Evolutionary conservation across 108 stramenopile species (phyloP), one percentile per base, ranked within the genome.

Genomic region (Pseudonitzschia pungens): DNA sequence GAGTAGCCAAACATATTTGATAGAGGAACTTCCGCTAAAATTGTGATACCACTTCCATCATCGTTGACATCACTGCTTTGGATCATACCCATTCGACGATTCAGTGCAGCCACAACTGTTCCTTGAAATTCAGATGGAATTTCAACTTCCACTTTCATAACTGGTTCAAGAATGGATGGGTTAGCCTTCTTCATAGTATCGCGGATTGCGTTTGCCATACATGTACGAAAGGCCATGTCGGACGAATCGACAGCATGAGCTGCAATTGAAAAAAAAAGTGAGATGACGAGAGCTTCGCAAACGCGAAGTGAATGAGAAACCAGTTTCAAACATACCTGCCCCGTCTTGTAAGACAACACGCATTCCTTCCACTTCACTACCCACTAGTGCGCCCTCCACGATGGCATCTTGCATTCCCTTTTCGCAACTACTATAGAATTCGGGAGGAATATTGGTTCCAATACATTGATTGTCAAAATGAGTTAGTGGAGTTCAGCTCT

Each of bases 101-200:
- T 99, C 69, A 99, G 52, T 18, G 91, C 96, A 29, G 95, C 95
- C 21, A 97, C 96, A 31, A 98, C 92, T 20, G 92, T 73, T 27
- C 99, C 99, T 81, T 99, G 99, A 81, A 98, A 99, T 65, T 99
- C 98, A 16, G 89, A 76, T 8, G 99, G 99, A 31, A 92, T 90
- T 58, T 89, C 86, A 43, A 99, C 84, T 78, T 98, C 92, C 27
- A 98, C 90, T 8, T 76, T 86, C 99, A 99, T 99, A 33, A 98
- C 84, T 18, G 99, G 99, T 77, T 99, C 99, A 65, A 98, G 68
- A 27, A 99, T 85, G 59, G 73, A 85, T 10, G 97, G 91, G 44
- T 85, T 82, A 44, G 97, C 93, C 33, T 81, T 75, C 51, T 85
- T 84, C 88, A 99, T 94, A 10, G 32, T 92, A 82, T 96, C 93